Percentiles rank a stretch among this genome's conserved stretches.
phyloP scores from a whole-genome alignment of 352 stramenopile genomes.

The Blastocystis hominis region DNA sequence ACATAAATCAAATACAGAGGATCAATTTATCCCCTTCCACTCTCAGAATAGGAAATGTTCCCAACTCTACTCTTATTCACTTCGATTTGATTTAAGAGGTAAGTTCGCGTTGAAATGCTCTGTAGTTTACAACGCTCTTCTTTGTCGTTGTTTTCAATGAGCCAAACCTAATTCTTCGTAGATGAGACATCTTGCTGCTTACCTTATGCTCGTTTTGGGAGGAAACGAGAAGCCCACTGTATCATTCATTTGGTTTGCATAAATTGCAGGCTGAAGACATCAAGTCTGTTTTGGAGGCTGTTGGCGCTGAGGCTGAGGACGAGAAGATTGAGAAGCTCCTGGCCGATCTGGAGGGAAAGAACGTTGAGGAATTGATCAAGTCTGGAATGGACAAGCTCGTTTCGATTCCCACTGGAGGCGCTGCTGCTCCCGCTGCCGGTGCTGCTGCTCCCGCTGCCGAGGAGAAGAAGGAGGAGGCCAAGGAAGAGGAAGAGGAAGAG shows the following conservation, averaged over 20 bases:
- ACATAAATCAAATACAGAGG: too few relatives aligned
- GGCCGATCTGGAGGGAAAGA: conserved; percentile 64
- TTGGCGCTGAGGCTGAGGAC: conserved; percentile 1
- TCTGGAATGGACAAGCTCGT: conserved; percentile 70
- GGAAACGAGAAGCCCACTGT: not conserved
- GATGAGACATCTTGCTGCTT: conserved; percentile 55
- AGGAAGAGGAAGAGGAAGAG: conserved; percentile 61
- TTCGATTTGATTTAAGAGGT: conserved; percentile 26
- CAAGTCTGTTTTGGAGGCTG: conserved; percentile 77
- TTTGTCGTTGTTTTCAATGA: not conserved
- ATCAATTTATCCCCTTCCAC: too few relatives aligned
- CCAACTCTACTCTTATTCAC: too few relatives aligned
- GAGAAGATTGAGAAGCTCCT: too few relatives aligned
- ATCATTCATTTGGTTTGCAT: not conserved
- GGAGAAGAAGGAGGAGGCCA: not conserved
- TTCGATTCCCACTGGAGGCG: conserved; percentile 66
- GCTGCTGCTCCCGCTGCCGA: conserved; percentile 60
- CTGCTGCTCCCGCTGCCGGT: conserved; percentile 60
- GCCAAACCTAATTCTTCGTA: not conserved
- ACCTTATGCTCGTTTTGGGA: conserved; percentile 41
- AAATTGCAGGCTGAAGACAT: conserved; percentile 70
- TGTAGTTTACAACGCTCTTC: not conserved
- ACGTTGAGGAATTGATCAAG: conserved; percentile 68
- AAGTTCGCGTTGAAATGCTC: not conserved
- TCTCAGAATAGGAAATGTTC: too few relatives aligned